Base-by-base conservation (phyloP, 306 rosid genomes). In the Medicago arabica region DNA sequence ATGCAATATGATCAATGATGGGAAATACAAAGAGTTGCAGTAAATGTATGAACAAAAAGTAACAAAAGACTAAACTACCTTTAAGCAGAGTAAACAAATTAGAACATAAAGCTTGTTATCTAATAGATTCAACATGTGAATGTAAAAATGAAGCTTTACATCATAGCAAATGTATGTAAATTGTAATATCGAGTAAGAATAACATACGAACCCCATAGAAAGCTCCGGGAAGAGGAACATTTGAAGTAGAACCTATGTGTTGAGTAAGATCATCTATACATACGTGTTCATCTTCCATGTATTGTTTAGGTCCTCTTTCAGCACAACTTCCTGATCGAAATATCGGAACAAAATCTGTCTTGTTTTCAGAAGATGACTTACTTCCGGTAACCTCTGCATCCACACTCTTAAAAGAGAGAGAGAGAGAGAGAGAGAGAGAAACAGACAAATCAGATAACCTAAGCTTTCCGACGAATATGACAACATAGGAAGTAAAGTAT, bases 291-390 rank as follows among this genome's bases (percentile, higher is more conserved):
- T 92, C 97, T 79, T 92, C 95, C 97, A 92, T 92, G 74, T 74
- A 85, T 80, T 89, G 95, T 85, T 89, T 92, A 39, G 93, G 95
- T 61, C 97, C 97, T 77, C 73, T 92, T 82, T 89, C 97, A 76
- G 93, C 88, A 79, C 97, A 92, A 80, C 97, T 88, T 76, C 95
- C 97, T n/a, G 95, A 92, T 63, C 93, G 87, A 61, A 83, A 88
- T 59, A 86, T 80, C 7, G 97, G 97, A 53, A 83, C 55, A 83
- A 78, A 89, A 46, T 70, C 90, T 17, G 85, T 23, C 71, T 84
- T 83, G 44, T 86, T 95, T 65, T 85, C 85, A 40, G 86, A 71
- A 72, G 86, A 84, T 21, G 88, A 89, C 47, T 80, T 86, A 16
- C 81, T 82, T 36, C 77, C 89, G 65, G 87, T 78, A 62, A 80